Evolutionary conservation across 2,329 filamentous ascomycete species (phyloP).

Genomic region (Pseudogymnoascus sp.): DNA sequence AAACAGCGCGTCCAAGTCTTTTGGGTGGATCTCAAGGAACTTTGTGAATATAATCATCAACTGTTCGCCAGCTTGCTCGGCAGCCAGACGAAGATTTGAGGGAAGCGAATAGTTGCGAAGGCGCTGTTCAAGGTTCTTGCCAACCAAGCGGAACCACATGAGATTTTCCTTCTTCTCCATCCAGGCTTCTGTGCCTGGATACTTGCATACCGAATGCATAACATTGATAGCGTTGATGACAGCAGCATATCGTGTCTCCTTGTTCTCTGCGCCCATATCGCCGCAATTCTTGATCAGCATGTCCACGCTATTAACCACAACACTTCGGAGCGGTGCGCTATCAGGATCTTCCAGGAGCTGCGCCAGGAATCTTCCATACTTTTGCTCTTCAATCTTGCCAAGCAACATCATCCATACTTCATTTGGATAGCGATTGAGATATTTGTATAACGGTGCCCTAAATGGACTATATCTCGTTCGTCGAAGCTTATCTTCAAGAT

Average conservation of each 20-base stretch:
- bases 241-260: slow-evolving; percentile 60
- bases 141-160: slow-evolving; percentile 56
- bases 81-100: slow-evolving; percentile 67
- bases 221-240: slow-evolving; percentile 84
- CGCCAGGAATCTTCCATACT: slow-evolving; percentile 83
- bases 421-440: slow-evolving; percentile 84
- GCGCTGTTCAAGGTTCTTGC: slow-evolving; percentile 71
- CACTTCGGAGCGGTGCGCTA: slow-evolving; percentile 66
- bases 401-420: slow-evolving; percentile 78
- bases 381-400: slow-evolving; percentile 73
- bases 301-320: slow-evolving; percentile 66
- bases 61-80: slow-evolving; percentile 83
- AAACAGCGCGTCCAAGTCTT: slow-evolving; percentile 77
- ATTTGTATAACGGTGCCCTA: slow-evolving; percentile 81
- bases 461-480: slow-evolving; percentile 89
- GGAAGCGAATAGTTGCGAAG: slow-evolving; percentile 65
- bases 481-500: slow-evolving; percentile 76
- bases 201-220: slow-evolving; percentile 68
- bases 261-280: slow-evolving; percentile 56
- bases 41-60: slow-evolving; percentile 78
- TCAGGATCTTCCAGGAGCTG: slow-evolving; percentile 73
- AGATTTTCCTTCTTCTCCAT: slow-evolving; percentile 59
- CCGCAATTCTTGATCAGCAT: slow-evolving; percentile 61
- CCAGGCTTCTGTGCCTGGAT: slow-evolving; percentile 59
- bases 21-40: slow-evolving; percentile 66